Evolutionary conservation across 2,329 filamentous ascomycete genomes (phyloP), one percentile per base, ranked within the genome.

Genomic region (Tolypocladium sp.): DNA sequence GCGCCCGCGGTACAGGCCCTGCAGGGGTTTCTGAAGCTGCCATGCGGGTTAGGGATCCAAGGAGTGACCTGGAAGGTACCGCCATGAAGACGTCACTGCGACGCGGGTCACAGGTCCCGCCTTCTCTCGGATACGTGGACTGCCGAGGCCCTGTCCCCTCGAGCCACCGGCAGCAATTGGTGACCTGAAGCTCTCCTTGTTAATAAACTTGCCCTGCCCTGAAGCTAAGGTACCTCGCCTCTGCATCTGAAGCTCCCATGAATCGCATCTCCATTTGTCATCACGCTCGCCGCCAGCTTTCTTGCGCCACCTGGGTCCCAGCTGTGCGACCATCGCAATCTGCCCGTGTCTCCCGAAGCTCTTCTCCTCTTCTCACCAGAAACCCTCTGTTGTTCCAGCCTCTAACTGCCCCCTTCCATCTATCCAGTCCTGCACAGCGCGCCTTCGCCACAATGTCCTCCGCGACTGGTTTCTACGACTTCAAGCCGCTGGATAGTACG

Each of bases 401-500:
- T 1, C 41, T 15, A 33, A n/a, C 17, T 17, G 2, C 40, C 20
- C 54, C 20, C 55, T 3, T 5, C 10, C 27, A 2, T 33, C 41
- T 10, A 4, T 6, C 22, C 40, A 35, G 27, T 9, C 22, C 17
- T 15, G 30, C 60, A 57, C 49, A 56, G 51, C 57, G 55, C 49
- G 30, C 55, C 49, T 57, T 52, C 4, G 58, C 63, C 59, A 71
- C 63, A 46, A 77, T 77, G 75, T 67, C 75, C 59, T 76, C 75
- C 51, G 75, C 75, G 56, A 72, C 74, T 38, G 68, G 62, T 65
- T 91, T 96, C 74, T 94, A 88, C 81, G 88, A 92, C 73, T 95
- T 95, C 77, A 90, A 87, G 78, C 87, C 90, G 65, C 83, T 89
- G 66, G 86, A 93, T 76, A 92, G 89, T 91, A 79, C 37, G 54